Base-by-base conservation (phyloP, 208 protist genomes). In the Endotrypanum monterogeii region DNA sequence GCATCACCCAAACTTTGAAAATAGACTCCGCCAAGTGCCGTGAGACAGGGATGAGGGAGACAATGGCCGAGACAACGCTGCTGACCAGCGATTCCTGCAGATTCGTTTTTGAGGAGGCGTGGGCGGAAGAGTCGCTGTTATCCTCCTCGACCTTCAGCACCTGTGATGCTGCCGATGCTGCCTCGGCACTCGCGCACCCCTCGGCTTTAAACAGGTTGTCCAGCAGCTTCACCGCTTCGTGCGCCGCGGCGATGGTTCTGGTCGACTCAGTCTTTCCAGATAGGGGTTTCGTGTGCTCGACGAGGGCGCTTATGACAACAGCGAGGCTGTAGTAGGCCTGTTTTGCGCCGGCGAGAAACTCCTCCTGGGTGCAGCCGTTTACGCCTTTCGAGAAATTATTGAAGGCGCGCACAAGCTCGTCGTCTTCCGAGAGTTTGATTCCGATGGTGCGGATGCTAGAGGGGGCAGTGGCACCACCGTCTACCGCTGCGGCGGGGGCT, bases 291-390 rank as follows among this genome's bases (percentile, higher is more conserved):
- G 62, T 72, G 32, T 85, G 57, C 28, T 76, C 71, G n/a, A 67
- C 78, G 39, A 86, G 71, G 54, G 73, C 67, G 30, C 63, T 71
- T 18, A 89, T 71, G 20, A 94, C 66, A 14, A 87, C 78, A 14
- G 82, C 86, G 5, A 87, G 60, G 28, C 84, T 80, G 63, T 85
- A 83, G 81, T 96, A 96, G 5, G 87, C 84, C 71, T 96, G 89
- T 66, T 89, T 80, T 58, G 74, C 83, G 23, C 92, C 92, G 9
- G 82, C 39, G 12, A 94, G 39, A 55, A 96, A 89, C 61, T 93
- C 89, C 14, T 85, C 82, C 44, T 78, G 72, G 44, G 73, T 86
- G 65, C 89, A 94, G 11, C 79, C 84, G 54, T 82, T 83, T 3
- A 84, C 79, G 18, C 61, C 58, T 16, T 78, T 65, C 6, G 87